Evolutionary conservation across 208 protist genomes (phyloP), one percentile per base, ranked within the genome.

Genomic region (Acanthamoeba divionensis): DNA sequence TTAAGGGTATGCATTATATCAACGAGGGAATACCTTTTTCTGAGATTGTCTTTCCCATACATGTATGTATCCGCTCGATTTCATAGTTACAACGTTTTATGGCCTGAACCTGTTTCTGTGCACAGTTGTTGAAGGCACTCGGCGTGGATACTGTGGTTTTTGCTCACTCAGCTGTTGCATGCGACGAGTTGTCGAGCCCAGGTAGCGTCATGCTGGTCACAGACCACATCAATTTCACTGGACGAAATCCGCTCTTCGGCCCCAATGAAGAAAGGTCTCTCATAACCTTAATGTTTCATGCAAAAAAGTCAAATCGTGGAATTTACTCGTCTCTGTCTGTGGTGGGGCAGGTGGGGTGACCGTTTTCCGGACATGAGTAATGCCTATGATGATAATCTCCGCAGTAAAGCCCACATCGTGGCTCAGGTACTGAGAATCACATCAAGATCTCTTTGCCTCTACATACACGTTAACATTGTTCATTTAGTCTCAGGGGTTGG

Each of bases 181-280:
- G 75, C 52, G 41, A 44, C 10, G 10, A 36, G 41, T 13, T 5
- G 24, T 36, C 29, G 12, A 6, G 29, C 18, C 6, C 15, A 10
- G 36, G 47, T 36, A 71, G 85, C 31, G 12, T 62, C 6, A n/a
- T 91, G 26, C 26, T 85, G 10, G 15, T 80, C 57, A 50, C 29
- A 33, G 88, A 91, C 31, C 88, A 91, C 33, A 26, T 91, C 57
- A 87, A 82, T 33, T 65, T 91, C 38, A 69, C 57, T 38, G 88
- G 88, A 9, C 57, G 88, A 26, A 91, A 91, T 38, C 88, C 88
- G 41, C 71, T 91, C 12, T 91, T 85, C 48, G 88, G 88, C 1
- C 57, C 38, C 38, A 91, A 91, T 36, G 88, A 91, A 91, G 67
- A 90, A 21, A 0, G 65, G 85, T 90, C 18, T 18, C 7, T 26